phyloP scores from a whole-genome alignment of 108 stramenopile genomes.

The Phaeodactylum tricornutum region DNA sequence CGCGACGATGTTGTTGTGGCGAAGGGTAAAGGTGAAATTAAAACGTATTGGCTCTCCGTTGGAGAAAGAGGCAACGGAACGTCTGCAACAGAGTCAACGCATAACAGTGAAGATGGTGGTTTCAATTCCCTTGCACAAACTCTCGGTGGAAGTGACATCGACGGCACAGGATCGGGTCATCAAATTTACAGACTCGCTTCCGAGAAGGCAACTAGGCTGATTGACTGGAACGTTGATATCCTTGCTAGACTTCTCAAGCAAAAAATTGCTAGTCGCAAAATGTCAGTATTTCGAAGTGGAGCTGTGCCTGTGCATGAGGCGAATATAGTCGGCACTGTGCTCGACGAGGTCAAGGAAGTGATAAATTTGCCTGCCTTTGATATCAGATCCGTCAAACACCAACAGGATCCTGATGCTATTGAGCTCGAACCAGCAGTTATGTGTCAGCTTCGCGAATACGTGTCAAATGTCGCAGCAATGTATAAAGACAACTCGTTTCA shows the following conservation, averaged over 20 bases:
- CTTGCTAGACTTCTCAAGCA: slow-evolving; percentile 13
- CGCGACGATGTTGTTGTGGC: slow-evolving; percentile 23
- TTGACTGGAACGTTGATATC: slow-evolving; percentile 28
- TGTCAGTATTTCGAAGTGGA: not conserved
- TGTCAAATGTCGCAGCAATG: slow-evolving; percentile 6
- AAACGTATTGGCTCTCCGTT: slow-evolving; percentile 30
- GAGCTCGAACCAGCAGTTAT: slow-evolving; percentile 1
- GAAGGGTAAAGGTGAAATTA: slow-evolving; percentile 38
- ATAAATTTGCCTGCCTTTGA: slow-evolving; percentile 5
- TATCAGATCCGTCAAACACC: not conserved
- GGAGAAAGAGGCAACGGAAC: too few species aligned
- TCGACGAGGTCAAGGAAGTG: slow-evolving; percentile 13
- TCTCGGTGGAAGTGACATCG: not conserved
- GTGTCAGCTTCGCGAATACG: slow-evolving; percentile 5
- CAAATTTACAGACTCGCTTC: too few species aligned
- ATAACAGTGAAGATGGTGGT: not conserved
- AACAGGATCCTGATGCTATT: slow-evolving; percentile 1
- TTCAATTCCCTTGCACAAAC: not conserved
- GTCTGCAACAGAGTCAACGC: too few species aligned
- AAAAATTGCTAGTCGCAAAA: slow-evolving; percentile 16
- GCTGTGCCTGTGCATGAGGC: not conserved
- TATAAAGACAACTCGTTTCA: slow-evolving; percentile 33
- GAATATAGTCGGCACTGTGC: not conserved
- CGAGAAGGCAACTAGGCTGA: slow-evolving; percentile 12
- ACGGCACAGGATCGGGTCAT: too few species aligned